Percentiles rank a stretch among this genome's conserved stretches.
These are phyloP conservation scores for Paradendryphiella salina DNA, from an alignment of 2,329 filamentous ascomycete genomes.

Conservation along the genomic window DNA sequence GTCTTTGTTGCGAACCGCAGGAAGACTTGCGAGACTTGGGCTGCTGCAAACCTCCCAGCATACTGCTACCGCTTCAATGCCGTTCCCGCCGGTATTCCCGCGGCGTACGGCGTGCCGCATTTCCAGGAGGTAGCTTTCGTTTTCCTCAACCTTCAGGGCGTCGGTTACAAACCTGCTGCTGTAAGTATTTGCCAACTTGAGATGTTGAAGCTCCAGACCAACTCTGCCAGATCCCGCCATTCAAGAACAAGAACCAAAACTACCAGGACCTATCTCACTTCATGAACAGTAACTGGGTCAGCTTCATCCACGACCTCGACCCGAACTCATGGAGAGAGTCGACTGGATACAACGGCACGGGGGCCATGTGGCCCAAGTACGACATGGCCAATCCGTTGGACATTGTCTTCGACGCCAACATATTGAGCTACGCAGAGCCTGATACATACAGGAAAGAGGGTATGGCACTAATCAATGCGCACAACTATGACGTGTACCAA, in stretches of 20 bases:
- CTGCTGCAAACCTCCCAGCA: slow-evolving; percentile 53
- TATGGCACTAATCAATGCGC: slow-evolving; percentile 50
- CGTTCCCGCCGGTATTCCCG: slow-evolving; percentile 51
- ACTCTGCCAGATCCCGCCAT: slow-evolving; percentile 26
- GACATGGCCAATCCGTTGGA: slow-evolving; percentile 42
- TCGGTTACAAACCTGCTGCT: slow-evolving; percentile 47
- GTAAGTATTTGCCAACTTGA: slow-evolving; percentile 2
- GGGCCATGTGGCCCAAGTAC: slow-evolving; percentile 50
- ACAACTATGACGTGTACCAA: slow-evolving; percentile 15
- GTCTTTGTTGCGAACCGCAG: slow-evolving; percentile 61
- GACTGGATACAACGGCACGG: slow-evolving; percentile 22
- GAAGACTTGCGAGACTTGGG: slow-evolving; percentile 57
- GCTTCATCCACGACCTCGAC: slow-evolving; percentile 50
- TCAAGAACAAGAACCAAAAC: slow-evolving; percentile 41
- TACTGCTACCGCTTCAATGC: slow-evolving; percentile 68
- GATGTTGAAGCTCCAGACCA: background rate
- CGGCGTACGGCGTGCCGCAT: slow-evolving; percentile 55
- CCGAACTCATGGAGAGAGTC: slow-evolving; percentile 32
- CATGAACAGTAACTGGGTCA: slow-evolving; percentile 53
- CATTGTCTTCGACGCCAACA: slow-evolving; percentile 55
- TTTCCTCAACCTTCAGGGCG: slow-evolving; percentile 51
- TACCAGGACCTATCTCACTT: slow-evolving; percentile 48
- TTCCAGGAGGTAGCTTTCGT: slow-evolving; percentile 58
- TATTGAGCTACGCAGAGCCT: slow-evolving; percentile 45
- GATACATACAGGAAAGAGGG: slow-evolving; percentile 53